phyloP scores from a whole-genome alignment of 371 early-diverging fungal genomes.

The Chytridium lagenaria region DNA sequence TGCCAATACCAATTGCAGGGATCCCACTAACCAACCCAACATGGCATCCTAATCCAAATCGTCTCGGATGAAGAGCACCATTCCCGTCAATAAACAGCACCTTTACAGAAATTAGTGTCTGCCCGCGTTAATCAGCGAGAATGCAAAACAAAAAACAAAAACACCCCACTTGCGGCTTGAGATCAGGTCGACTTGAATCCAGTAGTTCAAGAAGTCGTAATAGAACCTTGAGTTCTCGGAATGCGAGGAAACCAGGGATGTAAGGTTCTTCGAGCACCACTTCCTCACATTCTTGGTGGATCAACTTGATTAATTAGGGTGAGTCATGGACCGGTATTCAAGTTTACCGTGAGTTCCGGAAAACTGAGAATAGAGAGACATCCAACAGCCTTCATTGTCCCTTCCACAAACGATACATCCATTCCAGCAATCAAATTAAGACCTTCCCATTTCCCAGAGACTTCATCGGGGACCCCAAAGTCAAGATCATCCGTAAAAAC shows the following conservation, averaged over 20 bases:
- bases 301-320: constrained; percentile 47
- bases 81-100: constrained; percentile 88
- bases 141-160: too few species aligned
- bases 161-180: constrained; percentile 74
- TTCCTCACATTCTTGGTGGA: constrained; percentile 51
- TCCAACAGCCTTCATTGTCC: constrained; percentile 70
- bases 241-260: constrained; percentile 87
- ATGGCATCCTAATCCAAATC: constrained; percentile 89
- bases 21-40: constrained; percentile 28
- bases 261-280: constrained; percentile 77
- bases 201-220: constrained; percentile 61
- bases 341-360: constrained; percentile 62
- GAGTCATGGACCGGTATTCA: constrained; percentile 12
- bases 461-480: neutral
- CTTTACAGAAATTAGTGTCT: constrained; percentile 23
- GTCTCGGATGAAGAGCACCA: constrained; percentile 84
- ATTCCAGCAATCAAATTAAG: constrained; percentile 79
- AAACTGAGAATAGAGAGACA: constrained; percentile 72
- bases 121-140: neutral
- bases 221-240: constrained; percentile 80
- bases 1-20: constrained; percentile 72
- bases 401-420: constrained; percentile 79
- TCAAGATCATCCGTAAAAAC: neutral
- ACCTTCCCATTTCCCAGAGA: constrained; percentile 33
- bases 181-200: constrained; percentile 53